A percentile compares a stretch with the other conserved stretches of the same genome.
These are phyloP conservation scores for Schizochytrium sp. DNA, from an alignment of 108 stramenopile genomes.

Conservation along the genomic window DNA sequence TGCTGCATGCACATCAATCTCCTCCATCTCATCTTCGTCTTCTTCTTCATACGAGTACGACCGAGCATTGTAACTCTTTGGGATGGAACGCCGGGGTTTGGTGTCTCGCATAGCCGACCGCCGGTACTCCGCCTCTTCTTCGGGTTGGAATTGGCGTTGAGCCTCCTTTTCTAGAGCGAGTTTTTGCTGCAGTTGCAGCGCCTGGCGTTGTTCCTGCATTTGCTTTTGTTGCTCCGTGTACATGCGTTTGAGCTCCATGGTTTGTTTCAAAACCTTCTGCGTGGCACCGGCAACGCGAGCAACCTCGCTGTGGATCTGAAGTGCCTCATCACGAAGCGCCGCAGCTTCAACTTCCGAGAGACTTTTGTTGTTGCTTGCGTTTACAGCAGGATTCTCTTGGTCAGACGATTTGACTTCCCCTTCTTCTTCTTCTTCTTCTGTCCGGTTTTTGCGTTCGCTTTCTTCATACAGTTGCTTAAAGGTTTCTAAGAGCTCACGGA, in stretches of 20 bases:
- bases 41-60: neutral
- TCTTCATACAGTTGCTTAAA: neutral
- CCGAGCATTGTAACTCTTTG: too few species aligned
- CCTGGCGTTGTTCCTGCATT: neutral
- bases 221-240: neutral
- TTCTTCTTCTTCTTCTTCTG: neutral
- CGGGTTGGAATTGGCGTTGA: too few species aligned
- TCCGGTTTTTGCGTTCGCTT: neutral
- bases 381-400: neutral
- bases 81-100: too few species aligned
- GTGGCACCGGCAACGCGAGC: constrained; percentile 3
- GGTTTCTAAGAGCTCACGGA: neutral
- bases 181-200: neutral
- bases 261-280: neutral
- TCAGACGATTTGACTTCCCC: neutral
- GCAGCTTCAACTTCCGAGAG: neutral
- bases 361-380: neutral
- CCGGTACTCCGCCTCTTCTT: too few species aligned
- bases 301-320: neutral
- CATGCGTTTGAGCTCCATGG: constrained; percentile 2
- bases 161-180: neutral
- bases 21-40: constrained; percentile 10
- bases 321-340: neutral
- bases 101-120: too few species aligned
- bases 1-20: neutral